Base-by-base conservation (phyloP, 208 protist species). In the Leishmania arabica region DNA sequence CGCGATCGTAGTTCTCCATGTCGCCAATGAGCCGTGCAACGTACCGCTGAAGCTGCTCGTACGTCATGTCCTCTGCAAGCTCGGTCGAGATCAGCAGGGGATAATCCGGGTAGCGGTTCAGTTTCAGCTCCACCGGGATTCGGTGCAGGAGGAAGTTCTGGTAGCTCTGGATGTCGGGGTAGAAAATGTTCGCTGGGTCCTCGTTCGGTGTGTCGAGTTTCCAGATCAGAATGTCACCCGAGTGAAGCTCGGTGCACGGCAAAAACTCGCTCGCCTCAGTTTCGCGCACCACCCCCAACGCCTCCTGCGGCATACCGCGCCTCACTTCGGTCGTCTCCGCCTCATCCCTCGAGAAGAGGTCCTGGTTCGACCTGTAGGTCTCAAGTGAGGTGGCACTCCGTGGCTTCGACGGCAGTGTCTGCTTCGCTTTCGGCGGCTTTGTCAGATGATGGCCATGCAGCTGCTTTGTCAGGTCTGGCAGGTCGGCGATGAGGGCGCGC, bases 41-140 rank as follows among this genome's bases (percentile, higher is more conserved):
- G 77, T 95, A 96, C 27, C 92, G 90, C 81, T 97, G 95, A 34
- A 97, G 93, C 84, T 97, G 95, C 83, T 96, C 92, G 79, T 97
- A 97, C 58, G 91, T 93, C 92, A 96, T 95, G 71, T 94, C 91
- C 47, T 93, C 91, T 37, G 90, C 90, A 31, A 97, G 73, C 78
- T 94, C 86, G 19, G 92, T 93, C 54, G 84, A 71, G 60, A 95
- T 87, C 21, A 97, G 87, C 19, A 88, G 84, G 3, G 92, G 89
- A 83, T 91, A 97, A 45, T 82, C 82, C 11, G 92, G 95, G 24
- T 91, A 85, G 40, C 81, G 77, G 79, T 96, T 95, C 47, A 96
- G 89, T 34, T 89, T 88, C 45, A 97, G 89, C 54, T 95, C 89
- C 15, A 97, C 88, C 1, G 95, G 89, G 54, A 96, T 91, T 37